phyloP scores from a whole-genome alignment of 2,329 filamentous ascomycete genomes.

The Penicillium sp. region DNA sequence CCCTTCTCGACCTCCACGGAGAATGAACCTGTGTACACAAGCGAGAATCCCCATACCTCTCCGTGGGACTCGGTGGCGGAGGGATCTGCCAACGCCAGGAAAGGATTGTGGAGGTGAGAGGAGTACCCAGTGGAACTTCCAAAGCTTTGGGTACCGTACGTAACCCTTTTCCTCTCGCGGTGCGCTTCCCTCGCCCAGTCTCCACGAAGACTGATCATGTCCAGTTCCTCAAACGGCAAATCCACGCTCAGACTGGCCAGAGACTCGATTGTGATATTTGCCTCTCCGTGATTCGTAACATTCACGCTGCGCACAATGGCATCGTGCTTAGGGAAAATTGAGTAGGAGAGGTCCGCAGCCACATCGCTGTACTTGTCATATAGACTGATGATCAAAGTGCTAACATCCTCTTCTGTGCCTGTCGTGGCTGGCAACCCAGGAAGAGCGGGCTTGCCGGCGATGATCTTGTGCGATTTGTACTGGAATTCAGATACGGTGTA shows the following conservation, averaged over 20 bases:
- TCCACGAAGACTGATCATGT: constrained; percentile 61
- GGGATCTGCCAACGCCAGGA: constrained; percentile 57
- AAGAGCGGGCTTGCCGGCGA: constrained; percentile 56
- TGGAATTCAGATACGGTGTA: constrained; percentile 59
- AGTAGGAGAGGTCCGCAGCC: constrained; percentile 60
- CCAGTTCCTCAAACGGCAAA: constrained; percentile 58
- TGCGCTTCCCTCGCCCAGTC: constrained; percentile 63
- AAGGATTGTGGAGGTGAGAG: constrained; percentile 64
- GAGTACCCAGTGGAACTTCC: constrained; percentile 62
- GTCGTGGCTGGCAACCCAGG: constrained; percentile 60
- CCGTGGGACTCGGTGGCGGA: constrained; percentile 60
- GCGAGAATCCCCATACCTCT: constrained; percentile 63
- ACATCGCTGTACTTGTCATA: constrained; percentile 60
- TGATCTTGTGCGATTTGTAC: constrained; percentile 57
- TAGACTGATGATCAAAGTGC: constrained; percentile 58
- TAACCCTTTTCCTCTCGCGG: constrained; percentile 54
- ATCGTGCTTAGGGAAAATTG: constrained; percentile 61
- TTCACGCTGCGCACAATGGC: constrained; percentile 61
- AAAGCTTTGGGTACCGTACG: constrained; percentile 56
- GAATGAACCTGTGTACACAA: constrained; percentile 65
- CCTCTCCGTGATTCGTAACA: constrained; percentile 58
- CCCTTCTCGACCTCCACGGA: constrained; percentile 60
- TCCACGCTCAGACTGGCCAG: constrained; percentile 63
- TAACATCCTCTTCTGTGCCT: constrained; percentile 55
- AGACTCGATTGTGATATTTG: constrained; percentile 54